Conservation (phyloP, 73 alveolate genomes). For the Paramecium biaurelia region DNA sequence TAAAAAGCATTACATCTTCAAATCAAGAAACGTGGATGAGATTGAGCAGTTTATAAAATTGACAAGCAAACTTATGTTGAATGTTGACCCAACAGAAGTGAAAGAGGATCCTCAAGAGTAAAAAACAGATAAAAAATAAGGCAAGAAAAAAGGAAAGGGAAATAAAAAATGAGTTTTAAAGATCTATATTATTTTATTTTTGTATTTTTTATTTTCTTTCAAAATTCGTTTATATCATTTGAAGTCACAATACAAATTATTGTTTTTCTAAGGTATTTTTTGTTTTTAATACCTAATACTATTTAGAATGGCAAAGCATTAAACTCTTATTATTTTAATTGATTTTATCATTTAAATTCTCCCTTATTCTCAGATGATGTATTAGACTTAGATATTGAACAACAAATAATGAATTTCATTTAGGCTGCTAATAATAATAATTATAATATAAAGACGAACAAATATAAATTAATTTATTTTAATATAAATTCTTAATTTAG, state of each 20-base stretch:
- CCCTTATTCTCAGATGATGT: not conserved
- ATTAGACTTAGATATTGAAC: not conserved
- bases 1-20: not conserved
- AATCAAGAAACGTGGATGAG: not conserved
- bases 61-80: constrained; percentile 33
- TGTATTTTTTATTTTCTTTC: not conserved
- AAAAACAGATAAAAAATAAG: not conserved
- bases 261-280: not conserved
- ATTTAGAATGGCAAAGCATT: not conserved
- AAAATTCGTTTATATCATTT: not conserved
- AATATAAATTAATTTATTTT: not conserved
- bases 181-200: not conserved
- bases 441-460: not conserved
- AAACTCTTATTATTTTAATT: too few relatives aligned
- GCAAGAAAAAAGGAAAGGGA: constrained; percentile 34
- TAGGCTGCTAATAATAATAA: not conserved
- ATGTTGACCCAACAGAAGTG: constrained; percentile 47
- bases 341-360: not conserved
- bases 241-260: not conserved
- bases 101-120: not conserved
- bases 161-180: not conserved
- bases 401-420: not conserved
- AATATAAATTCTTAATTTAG: not conserved
- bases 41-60: constrained; percentile 20
- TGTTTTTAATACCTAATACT: not conserved